phyloP scores from a whole-genome alignment of 176 grass and related monocot species.

The Oryza rufipogon region DNA sequence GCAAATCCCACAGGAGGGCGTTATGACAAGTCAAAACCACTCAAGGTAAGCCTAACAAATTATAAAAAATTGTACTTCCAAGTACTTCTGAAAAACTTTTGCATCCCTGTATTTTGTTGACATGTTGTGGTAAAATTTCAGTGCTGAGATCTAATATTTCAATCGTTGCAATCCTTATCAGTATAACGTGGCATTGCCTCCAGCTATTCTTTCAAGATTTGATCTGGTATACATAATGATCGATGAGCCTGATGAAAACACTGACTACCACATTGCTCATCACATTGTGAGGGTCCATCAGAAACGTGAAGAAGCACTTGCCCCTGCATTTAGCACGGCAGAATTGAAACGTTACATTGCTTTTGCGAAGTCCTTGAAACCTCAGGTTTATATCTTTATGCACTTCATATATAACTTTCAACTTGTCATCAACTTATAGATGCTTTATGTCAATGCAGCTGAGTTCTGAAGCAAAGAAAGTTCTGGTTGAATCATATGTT shows the following conservation, averaged over 20 bases:
- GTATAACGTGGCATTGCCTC: conserved; percentile 97
- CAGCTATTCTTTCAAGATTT: conserved; percentile 98
- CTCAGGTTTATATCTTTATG: conserved; percentile 64
- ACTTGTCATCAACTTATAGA: conserved; percentile 32
- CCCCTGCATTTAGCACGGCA: conserved; percentile 84
- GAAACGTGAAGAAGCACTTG: conserved; percentile 88
- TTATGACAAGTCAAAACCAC: conserved; percentile 95
- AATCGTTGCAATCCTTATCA: conserved; percentile 45
- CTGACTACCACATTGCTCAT: conserved; percentile 97
- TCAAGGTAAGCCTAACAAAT: conserved; percentile 59
- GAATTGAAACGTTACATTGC: conserved; percentile 90
- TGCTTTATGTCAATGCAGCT: conserved; percentile 59
- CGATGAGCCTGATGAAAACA: conserved; percentile 97
- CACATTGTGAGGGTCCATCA: conserved; percentile 99
- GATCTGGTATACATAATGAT: conserved; percentile 99
- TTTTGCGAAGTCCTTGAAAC: conserved; percentile 87
- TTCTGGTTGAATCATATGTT: conserved; percentile 90
- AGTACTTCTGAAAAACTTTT: neutral
- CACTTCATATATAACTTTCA: neutral
- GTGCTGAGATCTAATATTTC: conserved; percentile 38
- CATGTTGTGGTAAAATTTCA: conserved; percentile 28
- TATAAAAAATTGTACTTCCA: neutral
- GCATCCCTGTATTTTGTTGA: neutral
- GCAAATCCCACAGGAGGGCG: conserved; percentile 95
- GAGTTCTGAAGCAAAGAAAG: conserved; percentile 84